phyloP scores from a whole-genome alignment of 805 yeast species.

The Candida berthetii region DNA sequence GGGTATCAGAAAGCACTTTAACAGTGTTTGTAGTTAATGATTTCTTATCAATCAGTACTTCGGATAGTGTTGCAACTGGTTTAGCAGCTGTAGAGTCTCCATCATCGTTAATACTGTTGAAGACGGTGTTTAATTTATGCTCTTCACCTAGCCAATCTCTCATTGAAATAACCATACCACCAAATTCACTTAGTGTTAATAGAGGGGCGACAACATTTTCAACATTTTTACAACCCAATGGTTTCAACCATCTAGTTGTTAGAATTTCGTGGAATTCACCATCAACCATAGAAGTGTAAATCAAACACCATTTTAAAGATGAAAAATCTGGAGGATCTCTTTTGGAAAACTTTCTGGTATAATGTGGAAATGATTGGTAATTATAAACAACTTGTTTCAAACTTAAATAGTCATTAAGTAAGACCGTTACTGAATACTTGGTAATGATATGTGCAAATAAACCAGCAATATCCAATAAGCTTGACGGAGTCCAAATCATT shows the following conservation, averaged over 20 bases:
- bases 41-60: slow-evolving; percentile 65
- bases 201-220: slow-evolving; percentile 81
- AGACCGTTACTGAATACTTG: slow-evolving; percentile 59
- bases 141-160: slow-evolving; percentile 84
- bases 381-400: slow-evolving; percentile 88
- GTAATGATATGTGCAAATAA: slow-evolving; percentile 78
- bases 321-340: slow-evolving; percentile 72
- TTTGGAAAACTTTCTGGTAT: slow-evolving; percentile 74
- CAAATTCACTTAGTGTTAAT: slow-evolving; percentile 85
- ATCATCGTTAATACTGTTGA: slow-evolving; percentile 31
- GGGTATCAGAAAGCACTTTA: slow-evolving; percentile 54
- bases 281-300: slow-evolving; percentile 84
- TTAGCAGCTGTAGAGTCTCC: slow-evolving; percentile 28
- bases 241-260: slow-evolving; percentile 84
- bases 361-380: slow-evolving; percentile 83
- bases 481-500: slow-evolving; percentile 72
- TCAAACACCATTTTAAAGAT: slow-evolving; percentile 81
- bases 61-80: slow-evolving; percentile 41
- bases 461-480: slow-evolving; percentile 74
- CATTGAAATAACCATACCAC: slow-evolving; percentile 91
- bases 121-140: slow-evolving; percentile 50
- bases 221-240: slow-evolving; percentile 78
- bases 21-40: slow-evolving; percentile 70
- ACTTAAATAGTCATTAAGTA: slow-evolving; percentile 83
- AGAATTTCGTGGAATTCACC: slow-evolving; percentile 89